phyloP scores from a whole-genome alignment of 2,329 filamentous ascomycete species.

The Aspergillus melleus region DNA sequence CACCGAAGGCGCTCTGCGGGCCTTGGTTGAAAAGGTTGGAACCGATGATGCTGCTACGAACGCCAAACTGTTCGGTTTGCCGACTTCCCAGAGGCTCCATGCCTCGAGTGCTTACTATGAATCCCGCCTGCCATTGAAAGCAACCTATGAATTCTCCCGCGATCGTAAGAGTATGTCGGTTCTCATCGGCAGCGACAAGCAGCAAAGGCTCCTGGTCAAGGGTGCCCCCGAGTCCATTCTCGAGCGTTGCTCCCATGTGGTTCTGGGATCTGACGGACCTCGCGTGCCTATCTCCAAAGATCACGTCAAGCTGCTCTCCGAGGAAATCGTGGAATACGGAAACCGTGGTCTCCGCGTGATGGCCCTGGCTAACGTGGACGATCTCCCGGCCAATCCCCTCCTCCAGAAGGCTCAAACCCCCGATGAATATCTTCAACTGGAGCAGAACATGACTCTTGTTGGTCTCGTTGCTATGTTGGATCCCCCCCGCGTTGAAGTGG shows the following conservation, averaged over 20 bases:
- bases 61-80: conserved; percentile 48
- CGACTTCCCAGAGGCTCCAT: conserved; percentile 67
- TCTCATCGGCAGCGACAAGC: conserved; percentile 67
- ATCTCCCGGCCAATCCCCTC: conserved; percentile 69
- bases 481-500: conserved; percentile 89
- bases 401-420: conserved; percentile 76
- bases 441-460: conserved; percentile 91
- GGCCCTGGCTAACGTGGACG: conserved; percentile 80
- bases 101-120: conserved; percentile 84
- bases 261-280: conserved; percentile 77
- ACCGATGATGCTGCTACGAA: conserved; percentile 68
- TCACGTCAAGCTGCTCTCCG: conserved; percentile 68
- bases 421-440: conserved; percentile 78
- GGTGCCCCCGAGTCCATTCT: conserved; percentile 93
- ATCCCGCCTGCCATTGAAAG: conserved; percentile 68
- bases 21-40: conserved; percentile 91
- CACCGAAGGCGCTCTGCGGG: conserved; percentile 89
- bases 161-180: conserved; percentile 99
- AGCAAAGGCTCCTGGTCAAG: conserved; percentile 88
- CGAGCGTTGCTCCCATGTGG: conserved; percentile 80
- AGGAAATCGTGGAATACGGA: conserved; percentile 85
- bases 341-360: conserved; percentile 93
- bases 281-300: conserved; percentile 70
- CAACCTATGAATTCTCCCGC: conserved; percentile 94
- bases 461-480: conserved; percentile 96